Evolutionary conservation across 805 yeast genomes (phyloP), one percentile per base, ranked within the genome.

Genomic region (Tetrapisispora pingtungensis): DNA sequence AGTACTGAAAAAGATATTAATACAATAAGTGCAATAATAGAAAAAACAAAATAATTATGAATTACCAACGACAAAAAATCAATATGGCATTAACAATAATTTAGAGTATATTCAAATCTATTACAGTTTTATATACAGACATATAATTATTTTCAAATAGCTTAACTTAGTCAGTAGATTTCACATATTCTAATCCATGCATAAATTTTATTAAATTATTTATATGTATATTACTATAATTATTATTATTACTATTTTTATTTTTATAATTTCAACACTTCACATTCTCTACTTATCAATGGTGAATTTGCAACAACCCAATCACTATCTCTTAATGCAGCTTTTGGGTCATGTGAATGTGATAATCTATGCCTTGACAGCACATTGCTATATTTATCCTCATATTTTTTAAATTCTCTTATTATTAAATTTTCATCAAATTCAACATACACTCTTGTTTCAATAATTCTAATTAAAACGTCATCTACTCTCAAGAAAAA

Each of bases 401-500:
- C 84, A 53, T 78, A 84, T 50, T 73, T 77, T 59, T 82, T 82
- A 63, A 80, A 81, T 64, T 90, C 96, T 48, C 96, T 69, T 17
- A 90, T 67, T 1, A 90, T 73, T 51, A 68, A 50, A 52, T 77
- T 72, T 3, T 78, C 74, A 33, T 54, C 56, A 41, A 62, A 60
- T 57, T 90, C 97, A 18, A 93, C 72, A 62, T 74, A 90, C 0
- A 89, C 66, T 46, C 99, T 70, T 0, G 95, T 84, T 57, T 93
- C 98, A 49, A 87, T 70, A 5, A 93, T 75, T 50, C 95, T 68
- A 56, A 90, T 77, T 19, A 88, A 66, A 5, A 93, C 98, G 52
- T 85, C 81, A 65, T 93, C 99, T 7, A 93, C 94, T 39, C 97
- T 72, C 47, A 93, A 63, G 59, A 86, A 90, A 53, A 90, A 76